phyloP scores from a whole-genome alignment of 805 yeast genomes.

The Ogataea chonburiensis region DNA sequence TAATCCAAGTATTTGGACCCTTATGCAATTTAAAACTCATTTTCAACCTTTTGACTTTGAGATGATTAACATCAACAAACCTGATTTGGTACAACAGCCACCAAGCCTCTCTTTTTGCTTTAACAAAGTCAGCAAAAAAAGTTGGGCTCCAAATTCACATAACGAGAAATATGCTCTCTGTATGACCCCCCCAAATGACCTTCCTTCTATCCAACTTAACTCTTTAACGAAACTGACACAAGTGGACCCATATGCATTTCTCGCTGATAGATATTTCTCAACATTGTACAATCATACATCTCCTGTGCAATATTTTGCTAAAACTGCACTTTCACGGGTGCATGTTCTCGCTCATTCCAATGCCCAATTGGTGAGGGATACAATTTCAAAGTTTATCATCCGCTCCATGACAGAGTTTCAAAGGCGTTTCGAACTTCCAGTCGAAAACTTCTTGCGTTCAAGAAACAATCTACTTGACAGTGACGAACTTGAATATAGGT shows the following conservation, averaged over 20 bases:
- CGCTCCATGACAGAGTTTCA: slow-evolving; percentile 23
- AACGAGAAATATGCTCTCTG: slow-evolving; percentile 2
- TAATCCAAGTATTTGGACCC: neutral
- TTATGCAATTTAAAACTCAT: neutral
- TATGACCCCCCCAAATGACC: slow-evolving; percentile 13
- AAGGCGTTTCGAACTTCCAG: slow-evolving; percentile 13
- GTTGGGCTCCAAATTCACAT: neutral
- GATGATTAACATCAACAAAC: too few species aligned
- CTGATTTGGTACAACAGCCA: too few species aligned
- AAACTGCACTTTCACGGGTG: slow-evolving; percentile 33
- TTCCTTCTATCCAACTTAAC: too few species aligned
- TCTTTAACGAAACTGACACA: slow-evolving; percentile 14
- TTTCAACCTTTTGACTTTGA: too few species aligned
- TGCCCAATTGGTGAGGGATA: slow-evolving; percentile 18
- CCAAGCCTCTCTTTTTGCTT: neutral
- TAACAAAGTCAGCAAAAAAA: neutral
- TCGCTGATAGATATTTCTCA: slow-evolving; percentile 29
- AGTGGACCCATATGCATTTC: slow-evolving; percentile 30
- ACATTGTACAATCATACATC: slow-evolving; percentile 27
- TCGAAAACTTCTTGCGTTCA: neutral
- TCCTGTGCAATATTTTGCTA: slow-evolving; percentile 32
- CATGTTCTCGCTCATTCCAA: slow-evolving; percentile 28
- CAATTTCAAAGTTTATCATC: slow-evolving; percentile 22
- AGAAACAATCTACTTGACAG: slow-evolving; percentile 10
- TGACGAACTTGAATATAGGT: slow-evolving; percentile 14